Conservation (phyloP, 148 eudicot genomes). For the Mesembryanthemum crystallinum region DNA sequence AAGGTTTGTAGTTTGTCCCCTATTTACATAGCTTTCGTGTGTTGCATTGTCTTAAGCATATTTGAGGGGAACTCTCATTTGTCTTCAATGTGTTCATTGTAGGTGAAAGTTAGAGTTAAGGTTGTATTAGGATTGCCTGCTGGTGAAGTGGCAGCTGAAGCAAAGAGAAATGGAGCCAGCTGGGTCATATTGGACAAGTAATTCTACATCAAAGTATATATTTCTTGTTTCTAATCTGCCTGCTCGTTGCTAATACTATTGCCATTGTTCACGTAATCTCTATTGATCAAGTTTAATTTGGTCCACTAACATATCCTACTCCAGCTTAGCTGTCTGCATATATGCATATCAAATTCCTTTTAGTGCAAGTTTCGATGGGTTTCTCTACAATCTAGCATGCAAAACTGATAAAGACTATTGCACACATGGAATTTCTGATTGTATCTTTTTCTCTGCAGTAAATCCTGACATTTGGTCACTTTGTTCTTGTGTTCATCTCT, state of each 20-base stretch:
- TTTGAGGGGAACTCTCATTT: not conserved
- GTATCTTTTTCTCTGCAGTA: too few species aligned
- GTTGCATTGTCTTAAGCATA: too few species aligned
- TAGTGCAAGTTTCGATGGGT: too few species aligned
- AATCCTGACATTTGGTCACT: not conserved
- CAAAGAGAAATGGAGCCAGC: slow-evolving; percentile 62
- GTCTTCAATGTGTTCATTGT: slow-evolving; percentile 12
- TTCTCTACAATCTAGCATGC: too few species aligned
- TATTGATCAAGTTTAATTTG: too few species aligned
- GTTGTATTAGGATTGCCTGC: slow-evolving; percentile 62
- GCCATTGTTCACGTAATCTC: not conserved
- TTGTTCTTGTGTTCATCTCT: not conserved
- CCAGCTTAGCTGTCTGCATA: too few species aligned
- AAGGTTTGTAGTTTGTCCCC: too few species aligned
- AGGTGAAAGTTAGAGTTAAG: slow-evolving; percentile 82
- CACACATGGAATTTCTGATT: too few species aligned
- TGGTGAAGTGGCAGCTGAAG: slow-evolving; percentile 83
- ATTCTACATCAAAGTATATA: slow-evolving; percentile 66
- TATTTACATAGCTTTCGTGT: too few species aligned
- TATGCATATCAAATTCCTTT: too few species aligned
- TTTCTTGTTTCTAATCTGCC: slow-evolving; percentile 44
- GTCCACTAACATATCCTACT: too few species aligned
- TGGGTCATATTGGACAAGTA: slow-evolving; percentile 99
- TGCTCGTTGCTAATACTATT: not conserved
- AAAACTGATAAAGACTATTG: too few species aligned